Evolutionary conservation across 2,329 filamentous ascomycete species (phyloP).

Genomic region (Knufia petricola): DNA sequence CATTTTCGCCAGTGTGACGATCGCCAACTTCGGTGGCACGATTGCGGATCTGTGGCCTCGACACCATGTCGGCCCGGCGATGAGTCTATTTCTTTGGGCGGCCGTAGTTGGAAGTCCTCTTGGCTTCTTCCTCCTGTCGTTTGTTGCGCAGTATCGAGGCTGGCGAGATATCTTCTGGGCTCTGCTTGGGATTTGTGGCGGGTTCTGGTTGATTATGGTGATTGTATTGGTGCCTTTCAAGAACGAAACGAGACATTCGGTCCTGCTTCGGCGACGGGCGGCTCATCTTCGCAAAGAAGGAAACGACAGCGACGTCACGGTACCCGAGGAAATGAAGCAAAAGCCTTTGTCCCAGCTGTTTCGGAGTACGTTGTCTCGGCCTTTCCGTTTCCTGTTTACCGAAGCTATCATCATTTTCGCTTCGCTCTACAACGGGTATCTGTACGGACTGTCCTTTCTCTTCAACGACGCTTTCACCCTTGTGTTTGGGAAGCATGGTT

Average conservation of each 20-base stretch:
- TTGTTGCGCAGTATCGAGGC: constrained; percentile 34
- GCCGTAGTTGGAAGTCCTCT: too few species aligned
- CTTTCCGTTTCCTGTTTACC: constrained; percentile 38
- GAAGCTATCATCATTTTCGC: constrained; percentile 41
- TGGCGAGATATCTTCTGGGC: constrained; percentile 40
- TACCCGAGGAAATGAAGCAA: background rate
- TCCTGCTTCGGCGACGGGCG: constrained; percentile 32
- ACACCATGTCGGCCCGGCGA: too few species aligned
- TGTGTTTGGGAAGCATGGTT: constrained; percentile 42
- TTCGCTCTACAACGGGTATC: constrained; percentile 33
- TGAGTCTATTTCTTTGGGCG: too few species aligned
- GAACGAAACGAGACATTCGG: constrained; percentile 38
- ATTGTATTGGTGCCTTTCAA: constrained; percentile 23
- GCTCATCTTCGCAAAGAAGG: constrained; percentile 21
- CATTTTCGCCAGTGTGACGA: too few species aligned
- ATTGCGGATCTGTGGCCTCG: too few species aligned
- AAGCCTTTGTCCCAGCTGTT: constrained; percentile 29
- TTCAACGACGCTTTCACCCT: constrained; percentile 43
- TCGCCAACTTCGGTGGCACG: too few species aligned
- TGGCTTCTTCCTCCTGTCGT: too few species aligned
- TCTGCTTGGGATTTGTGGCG: constrained; percentile 37
- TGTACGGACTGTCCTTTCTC: constrained; percentile 41
- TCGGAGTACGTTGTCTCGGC: constrained; percentile 36
- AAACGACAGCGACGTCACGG: background rate
- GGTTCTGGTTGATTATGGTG: constrained; percentile 36